phyloP scores from a whole-genome alignment of 169 alveolate species.

The Plasmodium chabaudi region DNA sequence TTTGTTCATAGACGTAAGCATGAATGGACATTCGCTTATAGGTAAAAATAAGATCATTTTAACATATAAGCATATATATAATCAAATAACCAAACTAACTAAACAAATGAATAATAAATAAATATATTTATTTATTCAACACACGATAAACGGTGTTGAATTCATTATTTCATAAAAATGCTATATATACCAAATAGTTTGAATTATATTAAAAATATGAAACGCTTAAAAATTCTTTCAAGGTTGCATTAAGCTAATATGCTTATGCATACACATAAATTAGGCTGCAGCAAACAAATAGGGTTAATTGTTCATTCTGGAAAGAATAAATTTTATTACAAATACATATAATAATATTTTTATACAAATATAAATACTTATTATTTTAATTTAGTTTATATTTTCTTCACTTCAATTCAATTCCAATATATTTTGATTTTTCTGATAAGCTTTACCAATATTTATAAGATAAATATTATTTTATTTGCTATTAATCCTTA shows the following conservation, averaged over 20 bases:
- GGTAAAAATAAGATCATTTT: constrained; percentile 1
- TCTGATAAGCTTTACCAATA: background rate
- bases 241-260: background rate
- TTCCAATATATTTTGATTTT: background rate
- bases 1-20: background rate
- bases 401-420: background rate
- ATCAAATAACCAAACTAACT: background rate
- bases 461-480: constrained; percentile 3
- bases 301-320: background rate
- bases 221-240: background rate
- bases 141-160: background rate
- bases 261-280: background rate
- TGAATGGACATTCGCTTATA: background rate
- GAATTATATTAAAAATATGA: constrained; percentile 10
- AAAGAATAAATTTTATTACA: background rate
- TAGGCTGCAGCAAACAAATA: background rate
- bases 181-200: constrained; percentile 7
- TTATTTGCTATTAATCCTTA: background rate
- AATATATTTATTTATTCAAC: constrained; percentile 7
- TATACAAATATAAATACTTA: background rate
- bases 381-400: constrained; percentile 1
- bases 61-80: constrained; percentile 1
- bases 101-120: background rate
- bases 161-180: constrained; percentile 18
- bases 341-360: background rate